A percentile compares a stretch with the other conserved stretches of the same genome.
These are phyloP conservation scores for Tolypocladium album DNA, from an alignment of 2,329 filamentous ascomycete species.

Conservation along the genomic window DNA sequence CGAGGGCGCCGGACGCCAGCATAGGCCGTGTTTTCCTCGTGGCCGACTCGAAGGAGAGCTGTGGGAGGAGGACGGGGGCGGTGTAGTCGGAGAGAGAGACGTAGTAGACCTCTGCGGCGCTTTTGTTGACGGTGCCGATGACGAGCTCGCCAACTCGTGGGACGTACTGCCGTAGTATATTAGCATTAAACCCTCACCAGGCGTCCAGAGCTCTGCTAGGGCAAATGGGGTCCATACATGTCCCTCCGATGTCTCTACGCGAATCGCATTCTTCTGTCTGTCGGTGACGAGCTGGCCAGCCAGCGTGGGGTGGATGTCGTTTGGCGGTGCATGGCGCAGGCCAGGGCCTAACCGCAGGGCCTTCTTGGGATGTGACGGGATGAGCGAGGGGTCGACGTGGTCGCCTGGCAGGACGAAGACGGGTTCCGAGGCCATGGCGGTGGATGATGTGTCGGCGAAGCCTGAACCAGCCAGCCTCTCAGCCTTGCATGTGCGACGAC, in stretches of 20 bases:
- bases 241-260: constrained; percentile 61
- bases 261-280: constrained; percentile 63
- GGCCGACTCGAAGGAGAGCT: constrained; percentile 86
- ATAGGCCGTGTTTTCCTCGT: constrained; percentile 85
- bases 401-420: constrained; percentile 76
- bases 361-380: constrained; percentile 58
- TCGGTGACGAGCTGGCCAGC: constrained; percentile 59
- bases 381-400: constrained; percentile 48
- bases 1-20: constrained; percentile 62
- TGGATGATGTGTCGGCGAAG: not conserved
- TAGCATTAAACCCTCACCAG: not conserved
- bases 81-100: constrained; percentile 62
- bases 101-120: constrained; percentile 66
- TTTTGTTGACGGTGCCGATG: constrained; percentile 74
- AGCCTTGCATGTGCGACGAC: not conserved
- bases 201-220: constrained; percentile 1
- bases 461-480: constrained; percentile 2
- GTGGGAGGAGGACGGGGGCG: constrained; percentile 59
- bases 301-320: constrained; percentile 57
- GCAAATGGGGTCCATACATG: constrained; percentile 40
- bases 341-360: constrained; percentile 76
- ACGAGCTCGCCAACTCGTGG: constrained; percentile 76
- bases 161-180: constrained; percentile 49
- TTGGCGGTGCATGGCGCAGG: constrained; percentile 70
- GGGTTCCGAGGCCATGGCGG: constrained; percentile 43